Evolutionary conservation across 768 basidiomycete genomes (phyloP), one percentile per base, ranked within the genome.

Genomic region (Suillus brevipes): DNA sequence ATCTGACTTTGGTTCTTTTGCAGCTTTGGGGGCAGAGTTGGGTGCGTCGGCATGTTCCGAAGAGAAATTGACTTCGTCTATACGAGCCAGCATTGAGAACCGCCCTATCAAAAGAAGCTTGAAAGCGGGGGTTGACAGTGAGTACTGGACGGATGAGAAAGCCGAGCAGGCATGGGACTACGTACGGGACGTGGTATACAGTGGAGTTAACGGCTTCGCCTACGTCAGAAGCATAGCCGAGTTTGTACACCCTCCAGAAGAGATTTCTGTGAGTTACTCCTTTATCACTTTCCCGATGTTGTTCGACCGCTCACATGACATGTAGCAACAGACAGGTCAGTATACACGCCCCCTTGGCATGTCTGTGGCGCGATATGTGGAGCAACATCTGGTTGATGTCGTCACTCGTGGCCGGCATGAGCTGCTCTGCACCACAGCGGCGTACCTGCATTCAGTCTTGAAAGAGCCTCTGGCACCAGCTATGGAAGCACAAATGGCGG

Each of bases 161-260:
- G 85, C 84, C 14, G 73, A 74, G n/a, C 81, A 83, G 28, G 89
- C 84, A 2, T 88, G 91, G 75, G 82, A 81, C n/a, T 91, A 89
- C 69, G 55, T 93, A 20, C 77, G 83, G 23, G 89, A 92, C 71
- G 72, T 91, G n/a, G 90, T 93, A 0, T 93, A 92, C 71, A 91
- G 92, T 0, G 91, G 92, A 55, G 81, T 86, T 0, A 90, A 91
- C 63, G 91, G 92, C 2, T 75, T 87, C 34, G 91, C 91, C 6
- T 93, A 93, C 73, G 83, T 89, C 61, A 81, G 89, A 65, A 93
- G 92, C 72, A 70, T 94, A 62, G 91, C 90, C 31, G 88, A 90
- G 74, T 94, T 93, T 67, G 80, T 88, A 38, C 72, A 78, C 6
- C 72, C 74, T 18, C 71, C 78, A 28, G 58, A 45, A 38, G 37